phyloP scores from a whole-genome alignment of 768 basidiomycete species.

The Auriscalpium orientale region DNA sequence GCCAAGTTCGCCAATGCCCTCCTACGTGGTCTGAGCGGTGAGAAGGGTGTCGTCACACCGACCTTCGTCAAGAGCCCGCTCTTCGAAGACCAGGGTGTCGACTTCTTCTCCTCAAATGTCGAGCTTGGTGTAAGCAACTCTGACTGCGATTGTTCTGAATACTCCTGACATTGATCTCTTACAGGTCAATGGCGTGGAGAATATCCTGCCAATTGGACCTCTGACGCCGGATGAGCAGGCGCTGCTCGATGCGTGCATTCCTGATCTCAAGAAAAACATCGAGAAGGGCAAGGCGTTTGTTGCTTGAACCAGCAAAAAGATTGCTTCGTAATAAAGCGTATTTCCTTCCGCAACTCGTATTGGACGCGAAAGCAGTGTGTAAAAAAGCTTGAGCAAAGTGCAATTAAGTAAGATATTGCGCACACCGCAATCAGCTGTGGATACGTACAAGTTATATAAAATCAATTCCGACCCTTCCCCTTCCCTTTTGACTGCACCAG shows the following conservation, averaged over 20 bases:
- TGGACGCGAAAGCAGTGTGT: too few species aligned
- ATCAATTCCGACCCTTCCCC: neutral
- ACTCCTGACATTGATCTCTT: constrained; percentile 9
- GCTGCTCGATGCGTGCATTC: constrained; percentile 79
- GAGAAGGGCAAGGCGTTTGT: constrained; percentile 86
- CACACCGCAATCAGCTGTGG: too few species aligned
- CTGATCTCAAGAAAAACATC: constrained; percentile 96
- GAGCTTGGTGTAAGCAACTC: constrained; percentile 76
- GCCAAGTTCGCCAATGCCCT: constrained; percentile 60
- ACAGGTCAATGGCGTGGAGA: constrained; percentile 81
- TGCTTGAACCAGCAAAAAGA: constrained; percentile 17
- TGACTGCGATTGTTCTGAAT: neutral
- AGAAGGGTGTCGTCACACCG: constrained; percentile 65
- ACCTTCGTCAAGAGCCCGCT: constrained; percentile 88
- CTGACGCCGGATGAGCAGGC: constrained; percentile 79
- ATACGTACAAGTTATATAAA: too few species aligned
- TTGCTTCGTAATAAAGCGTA: neutral
- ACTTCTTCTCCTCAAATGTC: constrained; percentile 92
- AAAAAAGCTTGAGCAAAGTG: too few species aligned
- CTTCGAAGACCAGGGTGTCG: constrained; percentile 77
- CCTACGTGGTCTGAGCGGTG: constrained; percentile 56
- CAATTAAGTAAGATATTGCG: too few species aligned
- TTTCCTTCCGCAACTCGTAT: neutral
- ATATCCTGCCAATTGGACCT: constrained; percentile 79
- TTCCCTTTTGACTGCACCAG: constrained; percentile 55